A percentile compares a stretch with the other conserved stretches of the same genome.
phyloP scores from a whole-genome alignment of 345 rosid genomes.

The thale cress (Arabidopsis thaliana) region TAIR10.1 NC_003070.9:1237501-1238000 shows the following conservation, averaged over 20 bases:
- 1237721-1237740: slow-evolving; percentile 85
- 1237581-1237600: slow-evolving; percentile 21
- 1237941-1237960: slow-evolving; percentile 39
- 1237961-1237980: slow-evolving; percentile 38
- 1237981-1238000: slow-evolving; percentile 18
- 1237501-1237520: slow-evolving; percentile 80
- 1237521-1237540: slow-evolving; percentile 83
- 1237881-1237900: slow-evolving; percentile 68
- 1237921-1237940: slow-evolving; percentile 45
- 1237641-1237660: slow-evolving; percentile 82
- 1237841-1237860: slow-evolving; percentile 38
- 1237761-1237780: slow-evolving; percentile 79
- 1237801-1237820: slow-evolving; percentile 42
- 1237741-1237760: slow-evolving; percentile 72
- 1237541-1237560: slow-evolving; percentile 70
- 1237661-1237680: slow-evolving; percentile 93
- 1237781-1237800: slow-evolving; percentile 53
- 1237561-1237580: slow-evolving; percentile 51
- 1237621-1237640: slow-evolving; percentile 76
- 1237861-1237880: slow-evolving; percentile 35
- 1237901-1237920: slow-evolving; percentile 84
- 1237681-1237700: slow-evolving; percentile 77
- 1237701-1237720: slow-evolving; percentile 83
- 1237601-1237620: slow-evolving; percentile 44
- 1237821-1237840: slow-evolving; percentile 41